phyloP scores from a whole-genome alignment of 306 rosid genomes.

The Prunus padus region DNA sequence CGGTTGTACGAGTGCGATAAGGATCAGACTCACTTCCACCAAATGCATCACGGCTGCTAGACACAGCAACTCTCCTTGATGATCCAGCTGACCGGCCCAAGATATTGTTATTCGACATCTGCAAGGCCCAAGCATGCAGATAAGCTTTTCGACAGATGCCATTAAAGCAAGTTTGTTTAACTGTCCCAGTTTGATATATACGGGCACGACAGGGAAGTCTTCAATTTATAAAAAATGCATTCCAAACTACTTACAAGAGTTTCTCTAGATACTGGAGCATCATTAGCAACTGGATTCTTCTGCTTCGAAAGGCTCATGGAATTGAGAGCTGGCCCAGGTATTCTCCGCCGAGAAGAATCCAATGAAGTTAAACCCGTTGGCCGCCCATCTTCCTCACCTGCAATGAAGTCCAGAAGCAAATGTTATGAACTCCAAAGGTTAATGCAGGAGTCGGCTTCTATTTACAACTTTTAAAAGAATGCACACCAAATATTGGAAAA shows the following conservation, averaged over 20 bases:
- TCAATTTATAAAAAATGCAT: not conserved
- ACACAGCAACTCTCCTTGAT: constrained; percentile 77
- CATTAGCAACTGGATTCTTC: constrained; percentile 42
- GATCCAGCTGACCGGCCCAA: constrained; percentile 82
- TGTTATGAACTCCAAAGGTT: not conserved
- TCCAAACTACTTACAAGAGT: constrained; percentile 38
- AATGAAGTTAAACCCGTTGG: constrained; percentile 61
- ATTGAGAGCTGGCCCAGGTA: constrained; percentile 60
- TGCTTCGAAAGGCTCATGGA: constrained; percentile 47
- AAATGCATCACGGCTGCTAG: constrained; percentile 74
- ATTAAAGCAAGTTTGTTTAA: not conserved
- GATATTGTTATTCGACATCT: constrained; percentile 53
- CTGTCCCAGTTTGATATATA: not conserved
- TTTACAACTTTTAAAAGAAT: constrained; percentile 8
- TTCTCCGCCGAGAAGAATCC: constrained; percentile 78
- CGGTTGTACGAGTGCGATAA: constrained; percentile 55
- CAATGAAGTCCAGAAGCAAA: constrained; percentile 17
- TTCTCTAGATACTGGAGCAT: constrained; percentile 37
- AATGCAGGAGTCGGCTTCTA: not conserved
- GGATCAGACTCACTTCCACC: constrained; percentile 69
- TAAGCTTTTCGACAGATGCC: not conserved
- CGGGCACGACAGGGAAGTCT: not conserved
- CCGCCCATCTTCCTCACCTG: constrained; percentile 75
- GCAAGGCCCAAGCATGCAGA: constrained; percentile 28
- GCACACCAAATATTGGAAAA: constrained; percentile 12